phyloP scores from a whole-genome alignment of 345 rosid species.

The Dovyalis caffra region DNA sequence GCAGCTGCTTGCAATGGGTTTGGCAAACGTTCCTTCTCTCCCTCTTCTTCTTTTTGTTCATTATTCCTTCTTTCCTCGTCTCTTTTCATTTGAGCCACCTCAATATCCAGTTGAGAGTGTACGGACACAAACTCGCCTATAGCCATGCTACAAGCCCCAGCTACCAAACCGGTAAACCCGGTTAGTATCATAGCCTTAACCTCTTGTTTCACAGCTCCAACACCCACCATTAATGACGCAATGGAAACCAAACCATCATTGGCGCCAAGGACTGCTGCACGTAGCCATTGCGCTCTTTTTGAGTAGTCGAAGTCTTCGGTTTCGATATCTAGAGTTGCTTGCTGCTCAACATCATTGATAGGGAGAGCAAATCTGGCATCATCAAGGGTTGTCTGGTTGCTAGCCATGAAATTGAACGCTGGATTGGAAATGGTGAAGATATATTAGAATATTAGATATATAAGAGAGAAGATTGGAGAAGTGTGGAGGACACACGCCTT shows the following conservation, averaged over 20 bases:
- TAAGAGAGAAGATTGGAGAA: conserved; percentile 18
- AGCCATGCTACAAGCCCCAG: conserved; percentile 98
- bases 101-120: conserved; percentile 80
- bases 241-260: conserved; percentile 90
- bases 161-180: conserved; percentile 85
- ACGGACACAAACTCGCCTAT: conserved; percentile 94
- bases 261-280: conserved; percentile 93
- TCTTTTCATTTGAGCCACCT: conserved; percentile 70
- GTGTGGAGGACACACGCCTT: conserved; percentile 75
- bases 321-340: conserved; percentile 24
- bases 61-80: conserved; percentile 22
- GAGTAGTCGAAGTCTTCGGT: conserved; percentile 54
- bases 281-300: conserved; percentile 86
- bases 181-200: conserved; percentile 75
- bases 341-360: conserved; percentile 35
- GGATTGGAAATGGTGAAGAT: background rate
- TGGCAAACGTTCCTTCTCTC: conserved; percentile 56
- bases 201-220: conserved; percentile 83
- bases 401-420: conserved; percentile 28
- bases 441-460: background rate
- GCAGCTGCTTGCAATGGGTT: conserved; percentile 81
- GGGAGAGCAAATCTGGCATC: conserved; percentile 32
- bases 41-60: conserved; percentile 8
- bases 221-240: conserved; percentile 86
- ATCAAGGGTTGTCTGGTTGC: conserved; percentile 28